phyloP scores from a whole-genome alignment of 2,329 filamentous ascomycete genomes.

The Aspergillus ruber region DNA sequence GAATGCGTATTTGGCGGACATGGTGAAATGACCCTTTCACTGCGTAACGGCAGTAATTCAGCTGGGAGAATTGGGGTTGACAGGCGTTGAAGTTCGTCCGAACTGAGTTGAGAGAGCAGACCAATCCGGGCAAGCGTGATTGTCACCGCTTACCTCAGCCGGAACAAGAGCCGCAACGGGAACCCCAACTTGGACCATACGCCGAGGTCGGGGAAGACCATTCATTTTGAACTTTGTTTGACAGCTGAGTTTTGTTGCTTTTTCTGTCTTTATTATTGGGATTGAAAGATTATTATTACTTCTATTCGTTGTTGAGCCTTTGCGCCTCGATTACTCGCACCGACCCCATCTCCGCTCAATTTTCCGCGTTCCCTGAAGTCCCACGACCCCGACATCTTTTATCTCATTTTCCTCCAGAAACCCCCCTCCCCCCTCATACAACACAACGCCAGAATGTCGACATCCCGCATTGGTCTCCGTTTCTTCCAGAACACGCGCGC shows the following conservation, averaged over 20 bases:
- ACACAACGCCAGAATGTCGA: slow-evolving; percentile 37
- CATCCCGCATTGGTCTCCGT: slow-evolving; percentile 53
- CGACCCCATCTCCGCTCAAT: neutral
- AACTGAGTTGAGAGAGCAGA: slow-evolving; percentile 6
- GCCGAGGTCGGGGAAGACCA: slow-evolving; percentile 14
- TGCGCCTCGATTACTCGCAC: neutral
- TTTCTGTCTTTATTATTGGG: neutral
- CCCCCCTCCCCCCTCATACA: neutral
- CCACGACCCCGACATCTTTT: neutral
- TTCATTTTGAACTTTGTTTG: slow-evolving; percentile 1
- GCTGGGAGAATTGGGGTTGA: slow-evolving; percentile 1
- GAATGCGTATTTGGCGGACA: slow-evolving; percentile 94
- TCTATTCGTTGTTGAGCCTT: neutral
- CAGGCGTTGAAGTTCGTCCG: slow-evolving; percentile 1
- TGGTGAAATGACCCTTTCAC: slow-evolving; percentile 39
- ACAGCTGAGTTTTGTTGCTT: neutral
- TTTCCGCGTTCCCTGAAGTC: neutral
- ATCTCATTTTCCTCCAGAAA: neutral
- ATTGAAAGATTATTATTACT: neutral
- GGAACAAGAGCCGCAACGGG: slow-evolving; percentile 14
- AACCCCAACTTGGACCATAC: slow-evolving; percentile 1
- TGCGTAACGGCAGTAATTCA: neutral
- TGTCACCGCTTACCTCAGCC: slow-evolving; percentile 25
- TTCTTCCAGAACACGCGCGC: slow-evolving; percentile 46
- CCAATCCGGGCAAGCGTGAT: slow-evolving; percentile 22